Conservation (phyloP, 2,329 filamentous ascomycete species). For the Teratosphaeriaceae sp. region DNA sequence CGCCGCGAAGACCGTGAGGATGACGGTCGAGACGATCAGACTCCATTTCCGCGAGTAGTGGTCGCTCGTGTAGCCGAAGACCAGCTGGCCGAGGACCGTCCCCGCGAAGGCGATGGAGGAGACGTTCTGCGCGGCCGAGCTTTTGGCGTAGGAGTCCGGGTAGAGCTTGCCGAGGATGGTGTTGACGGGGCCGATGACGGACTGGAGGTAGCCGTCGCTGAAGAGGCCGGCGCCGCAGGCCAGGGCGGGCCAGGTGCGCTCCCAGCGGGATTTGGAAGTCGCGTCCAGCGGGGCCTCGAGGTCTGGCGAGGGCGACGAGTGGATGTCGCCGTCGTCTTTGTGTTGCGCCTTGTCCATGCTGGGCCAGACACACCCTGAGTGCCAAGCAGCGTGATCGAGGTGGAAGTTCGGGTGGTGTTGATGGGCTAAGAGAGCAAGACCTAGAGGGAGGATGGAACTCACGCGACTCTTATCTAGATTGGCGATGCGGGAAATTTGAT, state of each 20-base stretch:
- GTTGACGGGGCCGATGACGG: conserved; percentile 81
- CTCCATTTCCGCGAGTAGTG: conserved; percentile 80
- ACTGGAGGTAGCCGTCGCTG: conserved; percentile 88
- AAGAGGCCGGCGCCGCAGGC: conserved; percentile 88
- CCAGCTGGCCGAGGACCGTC: conserved; percentile 72
- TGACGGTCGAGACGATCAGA: conserved; percentile 71
- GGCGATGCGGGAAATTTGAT: background rate
- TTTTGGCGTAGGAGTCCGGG: conserved; percentile 59
- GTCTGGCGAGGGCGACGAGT: background rate
- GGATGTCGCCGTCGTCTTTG: conserved; percentile 1
- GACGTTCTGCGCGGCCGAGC: conserved; percentile 65
- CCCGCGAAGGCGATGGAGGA: conserved; percentile 73
- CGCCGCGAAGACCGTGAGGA: conserved; percentile 79
- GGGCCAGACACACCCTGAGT: background rate
- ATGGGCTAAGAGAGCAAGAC: background rate
- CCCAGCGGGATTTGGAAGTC: conserved; percentile 29
- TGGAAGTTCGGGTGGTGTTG: no score
- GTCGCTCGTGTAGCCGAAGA: conserved; percentile 76
- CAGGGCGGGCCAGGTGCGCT: conserved; percentile 65
- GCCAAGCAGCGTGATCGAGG: background rate
- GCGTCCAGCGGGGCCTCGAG: conserved; percentile 7
- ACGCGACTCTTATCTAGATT: background rate
- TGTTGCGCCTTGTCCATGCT: conserved; percentile 5
- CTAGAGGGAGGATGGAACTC: background rate
- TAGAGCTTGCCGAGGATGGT: conserved; percentile 69